Percentiles rank a stretch among this genome's conserved stretches.
These are phyloP conservation scores for Linderina pennispora DNA, from an alignment of 192 early-diverging fungal genomes.

Conservation along the genomic window DNA sequence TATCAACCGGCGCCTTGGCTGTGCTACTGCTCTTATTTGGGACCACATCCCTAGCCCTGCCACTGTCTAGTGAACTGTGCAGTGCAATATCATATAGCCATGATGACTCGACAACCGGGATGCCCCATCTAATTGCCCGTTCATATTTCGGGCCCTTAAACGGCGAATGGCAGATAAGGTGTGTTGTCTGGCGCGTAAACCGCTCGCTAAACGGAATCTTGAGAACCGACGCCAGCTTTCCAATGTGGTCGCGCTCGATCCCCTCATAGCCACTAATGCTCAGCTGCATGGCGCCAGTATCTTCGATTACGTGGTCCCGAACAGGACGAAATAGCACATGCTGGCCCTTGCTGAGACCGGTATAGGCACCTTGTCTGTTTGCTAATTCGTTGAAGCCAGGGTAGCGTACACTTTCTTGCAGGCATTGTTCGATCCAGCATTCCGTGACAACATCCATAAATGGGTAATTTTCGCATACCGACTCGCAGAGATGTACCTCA, in stretches of 20 bases:
- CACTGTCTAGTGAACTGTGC: too few relatives aligned
- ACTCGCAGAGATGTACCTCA: slow-evolving; percentile 8
- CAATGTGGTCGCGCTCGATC: slow-evolving; percentile 51
- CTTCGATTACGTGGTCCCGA: neutral
- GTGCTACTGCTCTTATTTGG: too few relatives aligned
- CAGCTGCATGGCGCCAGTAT: slow-evolving; percentile 10
- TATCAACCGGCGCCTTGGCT: too few relatives aligned
- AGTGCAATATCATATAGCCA: slow-evolving; percentile 43
- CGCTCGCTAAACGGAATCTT: slow-evolving; percentile 48
- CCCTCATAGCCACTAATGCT: slow-evolving; percentile 56
- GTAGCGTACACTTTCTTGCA: slow-evolving; percentile 34
- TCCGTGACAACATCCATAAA: slow-evolving; percentile 47
- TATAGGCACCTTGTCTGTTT: neutral
- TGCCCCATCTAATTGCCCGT: slow-evolving; percentile 65
- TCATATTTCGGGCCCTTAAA: slow-evolving; percentile 65
- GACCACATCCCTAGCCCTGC: too few relatives aligned
- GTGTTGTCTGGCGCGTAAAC: slow-evolving; percentile 56
- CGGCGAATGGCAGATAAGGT: slow-evolving; percentile 59
- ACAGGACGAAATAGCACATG: slow-evolving; percentile 42
- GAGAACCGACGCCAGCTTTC: slow-evolving; percentile 36
- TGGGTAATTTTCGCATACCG: neutral
- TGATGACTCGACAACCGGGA: slow-evolving; percentile 56
- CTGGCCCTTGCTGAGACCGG: slow-evolving; percentile 22
- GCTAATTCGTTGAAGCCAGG: slow-evolving; percentile 21
- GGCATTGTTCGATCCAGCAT: slow-evolving; percentile 56